A percentile compares a stretch with the other conserved stretches of the same genome.
phyloP scores from a whole-genome alignment of 352 stramenopile genomes.

The Halophytophthora polymorphica region DNA sequence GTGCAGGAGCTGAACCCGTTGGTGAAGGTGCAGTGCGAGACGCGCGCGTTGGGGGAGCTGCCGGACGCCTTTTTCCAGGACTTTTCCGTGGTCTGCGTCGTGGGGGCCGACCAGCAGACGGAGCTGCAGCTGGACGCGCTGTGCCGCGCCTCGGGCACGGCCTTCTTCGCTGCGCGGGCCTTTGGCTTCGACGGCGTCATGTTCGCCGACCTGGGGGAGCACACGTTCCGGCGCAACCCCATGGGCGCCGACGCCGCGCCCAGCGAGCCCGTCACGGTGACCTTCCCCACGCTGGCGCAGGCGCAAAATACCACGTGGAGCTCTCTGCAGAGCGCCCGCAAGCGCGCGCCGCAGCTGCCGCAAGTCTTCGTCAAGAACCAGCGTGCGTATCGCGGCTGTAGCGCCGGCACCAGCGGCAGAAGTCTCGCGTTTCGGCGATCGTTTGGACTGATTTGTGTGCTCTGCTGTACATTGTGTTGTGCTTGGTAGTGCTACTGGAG shows the following conservation, averaged over 20 bases:
- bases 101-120: conserved; percentile 37
- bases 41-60: conserved; percentile 41
- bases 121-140: conserved; percentile 63
- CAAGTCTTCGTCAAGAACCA: conserved; percentile 77
- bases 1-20: conserved; percentile 95
- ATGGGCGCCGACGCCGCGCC: conserved; percentile 22
- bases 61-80: conserved; percentile 78
- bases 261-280: conserved; percentile 34
- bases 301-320: conserved; percentile 56
- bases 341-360: conserved; percentile 69
- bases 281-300: conserved; percentile 56
- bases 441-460: not conserved
- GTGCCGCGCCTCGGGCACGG: conserved; percentile 49
- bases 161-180: conserved; percentile 70
- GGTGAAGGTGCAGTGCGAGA: conserved; percentile 82
- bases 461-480: conserved; percentile 1
- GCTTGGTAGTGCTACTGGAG: conserved; percentile 54
- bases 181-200: conserved; percentile 81
- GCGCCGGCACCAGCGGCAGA: no score
- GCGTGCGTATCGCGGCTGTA: conserved; percentile 29
- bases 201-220: conserved; percentile 72
- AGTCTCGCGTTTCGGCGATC: not conserved
- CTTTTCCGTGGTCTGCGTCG: conserved; percentile 85
- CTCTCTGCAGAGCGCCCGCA: conserved; percentile 60
- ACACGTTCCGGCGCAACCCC: conserved; percentile 58